Base-by-base conservation (phyloP, 768 basidiomycete genomes). In the Collybiopsis confluens region DNA sequence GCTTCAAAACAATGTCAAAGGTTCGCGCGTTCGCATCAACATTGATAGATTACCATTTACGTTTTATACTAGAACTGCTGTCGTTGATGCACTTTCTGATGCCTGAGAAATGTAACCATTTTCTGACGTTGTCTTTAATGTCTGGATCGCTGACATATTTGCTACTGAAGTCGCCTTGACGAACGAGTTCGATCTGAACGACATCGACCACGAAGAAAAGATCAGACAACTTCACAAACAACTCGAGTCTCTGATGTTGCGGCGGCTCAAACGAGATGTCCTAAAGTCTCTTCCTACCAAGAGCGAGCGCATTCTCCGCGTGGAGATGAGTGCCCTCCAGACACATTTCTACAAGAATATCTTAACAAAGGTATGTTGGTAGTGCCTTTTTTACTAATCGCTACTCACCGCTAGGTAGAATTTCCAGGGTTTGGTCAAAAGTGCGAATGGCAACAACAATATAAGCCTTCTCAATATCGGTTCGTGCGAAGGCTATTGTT, bases 331-430 rank as follows among this genome's bases (percentile, higher is more conserved):
- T 65, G 82, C 90, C 48, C 82, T 98, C 66, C 96, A 98, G 70
- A 95, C 92, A 5, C 94, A 94, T 65, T 98, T 95, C 65, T 99
- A 99, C 77, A 98, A 98, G 79, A 98, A 97, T 68, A 98, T 98
- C 62, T 71, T 97, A 58, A 93, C 93, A 33, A 94, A 89, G 82
- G 91, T 87, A 54, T 18, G 73, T 45, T 26, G 18, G 43, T 30
- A 30, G 20, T 42, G 38, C 36, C 21, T 49, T 18, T 15, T 44
- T 21, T 11, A 41, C 5, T 30, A 35, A 41, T 35, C 45, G 4
- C 49, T 52, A 45, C 58, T 50, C 38, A 47, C 15, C 47, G 57
- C 28, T 24, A 55, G 2, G 56, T 59, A 95, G 90, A 99, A 99
- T 69, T 99, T 96, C 68, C 81, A 86, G 62, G 97, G 88, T 18